phyloP scores from a whole-genome alignment of 345 rosid genomes.

The Pelargonium nanum region DNA sequence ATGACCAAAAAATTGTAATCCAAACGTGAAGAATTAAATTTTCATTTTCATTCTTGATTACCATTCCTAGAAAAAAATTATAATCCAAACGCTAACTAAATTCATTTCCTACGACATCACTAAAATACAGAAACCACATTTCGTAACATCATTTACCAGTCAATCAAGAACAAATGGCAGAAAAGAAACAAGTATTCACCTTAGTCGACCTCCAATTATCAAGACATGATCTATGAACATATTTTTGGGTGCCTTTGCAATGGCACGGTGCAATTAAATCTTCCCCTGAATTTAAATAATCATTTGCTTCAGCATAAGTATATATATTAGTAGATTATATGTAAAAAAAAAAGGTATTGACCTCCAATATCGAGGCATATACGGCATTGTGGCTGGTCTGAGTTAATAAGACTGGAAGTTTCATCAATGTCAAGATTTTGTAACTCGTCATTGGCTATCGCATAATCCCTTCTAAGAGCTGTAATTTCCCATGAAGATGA shows the following conservation, averaged over 20 bases:
- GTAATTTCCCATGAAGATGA: constrained; percentile 58
- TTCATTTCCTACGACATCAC: background rate
- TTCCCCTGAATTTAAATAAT: constrained; percentile 48
- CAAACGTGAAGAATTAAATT: no score
- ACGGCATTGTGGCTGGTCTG: constrained; percentile 82
- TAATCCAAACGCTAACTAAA: no score
- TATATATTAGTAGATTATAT: constrained; percentile 12
- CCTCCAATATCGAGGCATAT: constrained; percentile 96
- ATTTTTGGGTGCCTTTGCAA: constrained; percentile 96
- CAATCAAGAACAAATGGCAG: background rate
- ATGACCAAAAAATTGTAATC: no score
- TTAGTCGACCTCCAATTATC: constrained; percentile 98
- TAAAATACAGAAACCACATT: background rate
- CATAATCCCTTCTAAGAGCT: constrained; percentile 34
- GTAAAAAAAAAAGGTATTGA: constrained; percentile 19
- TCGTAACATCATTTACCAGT: background rate
- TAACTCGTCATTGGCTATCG: constrained; percentile 32
- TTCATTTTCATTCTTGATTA: no score
- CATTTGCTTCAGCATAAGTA: constrained; percentile 2
- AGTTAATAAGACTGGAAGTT: constrained; percentile 52
- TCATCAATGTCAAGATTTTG: constrained; percentile 50
- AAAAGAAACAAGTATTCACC: constrained; percentile 30
- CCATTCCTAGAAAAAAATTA: no score
- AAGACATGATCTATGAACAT: constrained; percentile 93
- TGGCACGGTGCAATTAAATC: constrained; percentile 94